Base-by-base conservation (phyloP, 805 yeast species). In the Isabelozyma heimii region DNA sequence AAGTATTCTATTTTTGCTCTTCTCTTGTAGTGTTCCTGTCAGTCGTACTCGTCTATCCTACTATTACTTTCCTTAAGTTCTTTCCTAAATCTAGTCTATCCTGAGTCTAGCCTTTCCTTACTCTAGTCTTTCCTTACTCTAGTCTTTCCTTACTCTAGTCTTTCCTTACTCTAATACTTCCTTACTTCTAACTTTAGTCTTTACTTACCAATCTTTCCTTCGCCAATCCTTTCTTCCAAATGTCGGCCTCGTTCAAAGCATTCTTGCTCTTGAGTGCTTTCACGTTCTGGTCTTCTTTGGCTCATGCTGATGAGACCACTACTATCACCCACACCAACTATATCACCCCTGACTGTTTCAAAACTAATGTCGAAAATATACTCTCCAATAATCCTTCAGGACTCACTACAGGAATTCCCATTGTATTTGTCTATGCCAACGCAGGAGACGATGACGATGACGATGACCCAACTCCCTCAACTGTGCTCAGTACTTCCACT, bases 371-470 rank as follows among this genome's bases (percentile, higher is more conserved):
- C 35, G 48, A 52, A 20, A 49, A 58, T 3, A 54, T 57, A n/a
- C 49, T 65, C 15, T 51, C 56, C 10, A 51, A 50, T n/a, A 56
- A 60, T 39, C 62, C 61, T 8, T 38, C 46, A 8, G 49, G 53
- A 15, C 35, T 52, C 26, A 46, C 58, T 10, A 48, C 57, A 3
- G 75, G 75, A 27, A 66, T 70, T 33, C 59, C 60, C 13, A 48
- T 70, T n/a, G 67, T 61, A 2, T 60, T 69, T 42, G 70, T 66
- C 13, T 62, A 67, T 45, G 67, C 47, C 5, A 55, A 51, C 13
- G 47, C 35, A 2, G 47, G 37, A 7, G 28, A 40, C 16, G 26
- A 54, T 30, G 47, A 37, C 5, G 43, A 24, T 24, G 44, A 33
- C 13, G 48, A 40, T 24, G 46, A 28, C 30, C 48, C 46, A 14